phyloP scores from a whole-genome alignment of 2,329 filamentous ascomycete species.

The Hortaea werneckii region DNA sequence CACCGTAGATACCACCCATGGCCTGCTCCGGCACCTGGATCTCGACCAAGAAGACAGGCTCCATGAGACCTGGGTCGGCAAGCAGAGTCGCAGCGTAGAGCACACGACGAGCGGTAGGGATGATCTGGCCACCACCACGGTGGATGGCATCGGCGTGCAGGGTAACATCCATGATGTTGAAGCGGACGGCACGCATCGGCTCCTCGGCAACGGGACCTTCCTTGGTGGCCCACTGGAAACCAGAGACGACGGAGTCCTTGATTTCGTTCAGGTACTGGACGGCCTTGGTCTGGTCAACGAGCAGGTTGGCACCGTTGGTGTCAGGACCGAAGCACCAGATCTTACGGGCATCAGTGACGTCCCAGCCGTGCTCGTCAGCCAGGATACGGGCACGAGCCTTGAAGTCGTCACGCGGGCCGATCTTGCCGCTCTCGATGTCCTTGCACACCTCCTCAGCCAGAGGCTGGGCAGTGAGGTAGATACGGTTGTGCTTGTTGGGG shows the following conservation, averaged over 20 bases:
- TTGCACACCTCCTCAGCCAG: constrained; percentile 82
- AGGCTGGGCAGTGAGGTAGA: constrained; percentile 89
- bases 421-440: constrained; percentile 86
- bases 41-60: constrained; percentile 98
- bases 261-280: constrained; percentile 99
- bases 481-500: constrained; percentile 99
- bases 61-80: constrained; percentile 80
- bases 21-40: constrained; percentile 97
- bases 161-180: constrained; percentile 99
- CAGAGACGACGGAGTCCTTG: constrained; percentile 98
- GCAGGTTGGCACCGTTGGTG: constrained; percentile 93
- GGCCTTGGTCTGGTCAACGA: constrained; percentile 99
- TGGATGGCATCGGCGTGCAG: constrained; percentile 99
- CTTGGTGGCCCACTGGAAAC: constrained; percentile 99
- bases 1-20: constrained; percentile 99
- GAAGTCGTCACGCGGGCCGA: constrained; percentile 93
- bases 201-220: constrained; percentile 97
- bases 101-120: constrained; percentile 94
- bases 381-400: constrained; percentile 94
- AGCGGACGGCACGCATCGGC: constrained; percentile 93
- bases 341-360: constrained; percentile 99
- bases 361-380: constrained; percentile 96
- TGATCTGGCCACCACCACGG: constrained; percentile 98
- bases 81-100: constrained; percentile 88
- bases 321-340: constrained; percentile 99